Conservation (phyloP, 176 grass and related monocot genomes). For the Pharus latifolius region DNA sequence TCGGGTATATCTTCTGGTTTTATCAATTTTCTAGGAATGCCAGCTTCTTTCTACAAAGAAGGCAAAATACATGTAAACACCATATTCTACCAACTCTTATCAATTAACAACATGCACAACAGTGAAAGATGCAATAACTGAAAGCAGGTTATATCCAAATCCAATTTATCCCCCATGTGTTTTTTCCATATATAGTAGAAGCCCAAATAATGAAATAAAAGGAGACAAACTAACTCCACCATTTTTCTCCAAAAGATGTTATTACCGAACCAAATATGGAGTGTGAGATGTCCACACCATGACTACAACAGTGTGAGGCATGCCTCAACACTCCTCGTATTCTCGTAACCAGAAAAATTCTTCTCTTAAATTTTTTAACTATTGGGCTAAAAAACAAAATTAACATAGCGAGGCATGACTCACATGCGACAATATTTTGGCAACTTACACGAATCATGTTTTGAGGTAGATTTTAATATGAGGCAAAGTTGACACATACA, state of each 20-base stretch:
- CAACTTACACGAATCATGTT: too few relatives aligned
- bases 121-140: not conserved
- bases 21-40: slow-evolving; percentile 72
- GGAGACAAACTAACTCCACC: not conserved
- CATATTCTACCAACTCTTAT: not conserved
- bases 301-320: too few relatives aligned
- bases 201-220: not conserved
- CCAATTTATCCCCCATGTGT: not conserved
- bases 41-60: slow-evolving; percentile 85
- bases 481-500: too few relatives aligned
- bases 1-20: slow-evolving; percentile 94
- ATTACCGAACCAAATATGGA: not conserved
- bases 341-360: too few relatives aligned
- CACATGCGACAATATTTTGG: too few relatives aligned
- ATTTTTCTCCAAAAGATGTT: not conserved
- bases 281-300: too few relatives aligned
- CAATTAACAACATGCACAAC: not conserved
- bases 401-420: not conserved
- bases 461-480: too few relatives aligned
- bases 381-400: too few relatives aligned
- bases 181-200: not conserved
- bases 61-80: not conserved
- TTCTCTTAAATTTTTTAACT: too few relatives aligned
- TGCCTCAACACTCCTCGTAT: too few relatives aligned
- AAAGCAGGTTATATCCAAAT: not conserved